Evolutionary conservation across 2,329 filamentous ascomycete genomes (phyloP), one percentile per base, ranked within the genome.

Genomic region (Pseudogymnoascus sp.): DNA sequence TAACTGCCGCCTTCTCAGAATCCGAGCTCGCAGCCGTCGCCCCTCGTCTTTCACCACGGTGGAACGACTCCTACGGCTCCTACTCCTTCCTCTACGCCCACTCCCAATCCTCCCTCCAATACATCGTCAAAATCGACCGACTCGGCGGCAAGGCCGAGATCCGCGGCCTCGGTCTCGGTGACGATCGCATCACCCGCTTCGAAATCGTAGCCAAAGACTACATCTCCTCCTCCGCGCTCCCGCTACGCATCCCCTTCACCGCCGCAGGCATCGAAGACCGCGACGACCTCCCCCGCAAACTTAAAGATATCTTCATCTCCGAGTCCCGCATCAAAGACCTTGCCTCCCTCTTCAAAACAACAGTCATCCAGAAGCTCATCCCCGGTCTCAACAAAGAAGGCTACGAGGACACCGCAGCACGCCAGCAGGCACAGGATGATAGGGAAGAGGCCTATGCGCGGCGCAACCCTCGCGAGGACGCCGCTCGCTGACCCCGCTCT

Each of bases 11-110:
- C 2, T 41, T 73, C 68, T 67, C 68, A 85, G 83, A 88, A 72
- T 73, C 81, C 31, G 78, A 84, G 71, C 85, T 85, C 70, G 78
- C 82, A 62, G 73, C 80, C 55, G 76, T 84, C 52, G 81, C 84
- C 8, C 84, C 83, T 7, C 81, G 86, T 33, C 81, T 97, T 2
- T 90, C 91, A 0, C 63, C 82, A 14, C 83, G 86, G 76, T 97
- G 95, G 95, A 96, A 96, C 75, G 79, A 85, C 11, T 83, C 84
- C 18, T 82, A 83, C 63, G 84, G 84, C 65, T 86, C 87, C 12
- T 88, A 91, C 72, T 85, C 88, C 62, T 97, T 97, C 75, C 85
- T 92, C 66, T 97, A 97, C 77, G 85, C 86, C 3, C 93, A 97
- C 75, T 80, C 84, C 23, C 90, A 96, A 73, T 96, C 91, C 0